Conservation (phyloP, 2,329 filamentous ascomycete species). For the Microcyclosporella mali region DNA sequence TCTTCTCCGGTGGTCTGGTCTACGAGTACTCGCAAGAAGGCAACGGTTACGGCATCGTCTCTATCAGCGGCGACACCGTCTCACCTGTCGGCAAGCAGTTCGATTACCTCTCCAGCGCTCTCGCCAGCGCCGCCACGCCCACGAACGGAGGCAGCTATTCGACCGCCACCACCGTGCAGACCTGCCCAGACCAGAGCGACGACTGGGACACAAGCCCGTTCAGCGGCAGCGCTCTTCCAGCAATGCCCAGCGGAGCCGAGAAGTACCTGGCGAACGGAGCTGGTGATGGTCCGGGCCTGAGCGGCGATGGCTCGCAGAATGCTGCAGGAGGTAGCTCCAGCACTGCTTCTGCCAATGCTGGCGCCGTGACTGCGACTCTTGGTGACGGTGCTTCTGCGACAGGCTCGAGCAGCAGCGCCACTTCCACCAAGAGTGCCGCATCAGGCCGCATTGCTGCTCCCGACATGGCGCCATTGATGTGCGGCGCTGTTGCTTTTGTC, state of each 20-base stretch:
- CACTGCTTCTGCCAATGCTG: constrained; percentile 45
- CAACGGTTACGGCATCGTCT: constrained; percentile 74
- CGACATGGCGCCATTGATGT: constrained; percentile 44
- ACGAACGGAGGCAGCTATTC: constrained; percentile 54
- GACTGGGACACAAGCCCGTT: constrained; percentile 50
- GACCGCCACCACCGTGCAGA: constrained; percentile 43
- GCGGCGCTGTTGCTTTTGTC: constrained; percentile 44
- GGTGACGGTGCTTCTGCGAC: constrained; percentile 9
- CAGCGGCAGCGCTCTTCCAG: constrained; percentile 45
- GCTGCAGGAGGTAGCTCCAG: constrained; percentile 44
- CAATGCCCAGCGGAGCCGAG: constrained; percentile 50
- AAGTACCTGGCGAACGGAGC: constrained; percentile 53
- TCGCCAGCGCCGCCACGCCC: constrained; percentile 46
- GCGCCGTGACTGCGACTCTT: constrained; percentile 35
- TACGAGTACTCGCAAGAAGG: constrained; percentile 87
- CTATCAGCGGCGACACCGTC: constrained; percentile 46
- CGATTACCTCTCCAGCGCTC: constrained; percentile 47
- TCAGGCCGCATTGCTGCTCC: constrained; percentile 39
- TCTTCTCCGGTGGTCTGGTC: constrained; percentile 92
- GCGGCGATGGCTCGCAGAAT: constrained; percentile 43
- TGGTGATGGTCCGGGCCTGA: constrained; percentile 50
- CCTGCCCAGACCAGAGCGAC: constrained; percentile 47
- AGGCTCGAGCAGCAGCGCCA: constrained; percentile 3
- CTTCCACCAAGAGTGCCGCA: constrained; percentile 34
- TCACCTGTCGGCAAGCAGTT: constrained; percentile 56